phyloP scores from a whole-genome alignment of 2,329 filamentous ascomycete genomes.

The Pseudopithomyces chartarum region DNA sequence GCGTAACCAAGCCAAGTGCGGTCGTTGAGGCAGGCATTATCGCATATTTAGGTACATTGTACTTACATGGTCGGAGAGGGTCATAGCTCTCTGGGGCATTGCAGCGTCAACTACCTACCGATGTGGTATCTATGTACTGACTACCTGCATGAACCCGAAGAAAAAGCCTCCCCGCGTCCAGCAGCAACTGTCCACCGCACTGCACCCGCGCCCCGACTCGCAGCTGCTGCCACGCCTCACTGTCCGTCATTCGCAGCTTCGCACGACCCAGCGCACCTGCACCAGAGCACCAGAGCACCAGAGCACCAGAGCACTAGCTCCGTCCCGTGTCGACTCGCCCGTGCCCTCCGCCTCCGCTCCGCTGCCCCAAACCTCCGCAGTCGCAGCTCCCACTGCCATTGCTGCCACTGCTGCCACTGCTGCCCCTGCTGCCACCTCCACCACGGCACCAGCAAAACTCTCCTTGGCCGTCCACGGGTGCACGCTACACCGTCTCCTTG shows the following conservation, averaged over 20 bases:
- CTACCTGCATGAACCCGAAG: slow-evolving; percentile 31
- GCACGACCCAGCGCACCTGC: no score
- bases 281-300: no score
- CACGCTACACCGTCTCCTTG: slow-evolving; percentile 26
- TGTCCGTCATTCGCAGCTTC: slow-evolving; percentile 13
- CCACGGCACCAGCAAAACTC: slow-evolving; percentile 16
- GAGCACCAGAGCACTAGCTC: no score
- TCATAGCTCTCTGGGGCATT: slow-evolving; percentile 25
- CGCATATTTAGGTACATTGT: no score
- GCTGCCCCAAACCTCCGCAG: slow-evolving; percentile 7
- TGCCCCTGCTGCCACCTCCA: slow-evolving; percentile 6
- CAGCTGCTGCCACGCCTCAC: background rate
- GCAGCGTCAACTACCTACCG: slow-evolving; percentile 36
- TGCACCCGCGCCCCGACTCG: background rate
- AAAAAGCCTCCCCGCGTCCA: slow-evolving; percentile 10
- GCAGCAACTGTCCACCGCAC: background rate
- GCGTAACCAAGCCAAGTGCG: slow-evolving; percentile 4
- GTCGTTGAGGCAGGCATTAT: no score
- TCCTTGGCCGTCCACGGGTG: slow-evolving; percentile 10
- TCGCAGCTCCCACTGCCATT: slow-evolving; percentile 14
- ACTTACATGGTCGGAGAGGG: no score
- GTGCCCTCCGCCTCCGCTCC: slow-evolving; percentile 1
- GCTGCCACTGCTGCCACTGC: no score
- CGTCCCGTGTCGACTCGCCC: slow-evolving; percentile 18
- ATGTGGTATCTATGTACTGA: no score